Conservation (phyloP, 345 rosid genomes). For the Linum trigynum region DNA sequence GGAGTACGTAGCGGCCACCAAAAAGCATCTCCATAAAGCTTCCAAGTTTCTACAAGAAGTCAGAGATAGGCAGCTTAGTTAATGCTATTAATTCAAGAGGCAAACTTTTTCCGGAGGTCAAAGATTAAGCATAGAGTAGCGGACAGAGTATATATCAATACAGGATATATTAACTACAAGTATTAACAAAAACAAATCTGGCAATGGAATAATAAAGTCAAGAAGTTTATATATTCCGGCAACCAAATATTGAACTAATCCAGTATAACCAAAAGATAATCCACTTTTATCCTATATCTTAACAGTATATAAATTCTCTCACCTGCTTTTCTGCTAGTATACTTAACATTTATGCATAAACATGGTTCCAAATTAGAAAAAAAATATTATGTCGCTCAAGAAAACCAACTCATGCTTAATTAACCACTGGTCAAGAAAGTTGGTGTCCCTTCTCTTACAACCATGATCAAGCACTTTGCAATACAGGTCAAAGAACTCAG, state of each 20-base stretch:
- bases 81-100: not conserved
- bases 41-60: conserved; percentile 72
- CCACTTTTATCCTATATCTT: too few species aligned
- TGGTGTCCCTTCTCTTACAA: not conserved
- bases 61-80: conserved; percentile 1
- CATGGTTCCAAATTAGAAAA: too few species aligned
- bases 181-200: too few species aligned
- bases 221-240: too few species aligned
- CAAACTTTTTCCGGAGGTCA: not conserved
- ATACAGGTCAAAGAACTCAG: not conserved
- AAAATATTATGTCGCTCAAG: not conserved
- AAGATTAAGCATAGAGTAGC: not conserved
- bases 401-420: not conserved
- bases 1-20: conserved; percentile 88
- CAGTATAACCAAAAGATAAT: too few species aligned
- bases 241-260: too few species aligned
- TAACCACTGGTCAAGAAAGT: not conserved
- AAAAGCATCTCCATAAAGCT: conserved; percentile 99
- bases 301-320: too few species aligned
- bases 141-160: not conserved
- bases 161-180: too few species aligned
- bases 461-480: not conserved
- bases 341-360: too few species aligned
- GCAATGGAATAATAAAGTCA: too few species aligned
- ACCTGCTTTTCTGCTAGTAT: not conserved